Percentiles rank a stretch among this genome's conserved stretches.
These are phyloP conservation scores for Calonectria pseudoreteaudii DNA, from an alignment of 2,329 filamentous ascomycete species.

Conservation along the genomic window DNA sequence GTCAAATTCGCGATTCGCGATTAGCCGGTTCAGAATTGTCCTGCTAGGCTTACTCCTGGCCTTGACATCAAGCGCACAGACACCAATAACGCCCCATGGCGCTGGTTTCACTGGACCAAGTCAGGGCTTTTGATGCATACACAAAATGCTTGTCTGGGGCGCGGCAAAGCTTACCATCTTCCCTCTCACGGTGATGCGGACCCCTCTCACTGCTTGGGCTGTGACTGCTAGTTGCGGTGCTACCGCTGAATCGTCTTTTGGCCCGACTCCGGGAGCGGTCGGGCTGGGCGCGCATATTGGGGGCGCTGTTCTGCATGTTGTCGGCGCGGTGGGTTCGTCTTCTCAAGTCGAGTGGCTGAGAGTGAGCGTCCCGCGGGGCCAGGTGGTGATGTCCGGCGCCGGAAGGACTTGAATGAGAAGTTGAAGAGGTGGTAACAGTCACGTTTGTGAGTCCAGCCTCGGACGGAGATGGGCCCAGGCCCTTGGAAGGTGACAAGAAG, in stretches of 20 bases:
- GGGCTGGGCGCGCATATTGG: constrained; percentile 58
- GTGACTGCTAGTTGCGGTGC: constrained; percentile 83
- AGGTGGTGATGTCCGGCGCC: constrained; percentile 59
- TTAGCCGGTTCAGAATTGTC: constrained; percentile 93
- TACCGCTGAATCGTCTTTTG: constrained; percentile 83
- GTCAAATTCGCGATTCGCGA: constrained; percentile 92
- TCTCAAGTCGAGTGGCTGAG: constrained; percentile 58
- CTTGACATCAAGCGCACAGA: constrained; percentile 95
- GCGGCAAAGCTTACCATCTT: constrained; percentile 57
- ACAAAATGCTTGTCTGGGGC: neutral
- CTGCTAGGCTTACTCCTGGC: constrained; percentile 96
- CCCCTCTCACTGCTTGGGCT: constrained; percentile 80
- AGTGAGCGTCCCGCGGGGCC: constrained; percentile 55
- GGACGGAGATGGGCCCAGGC: constrained; percentile 55
- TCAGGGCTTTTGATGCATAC: constrained; percentile 41
- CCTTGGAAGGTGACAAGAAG: constrained; percentile 60
- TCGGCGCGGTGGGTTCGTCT: constrained; percentile 56
- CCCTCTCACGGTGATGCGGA: constrained; percentile 66
- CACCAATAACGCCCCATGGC: constrained; percentile 80
- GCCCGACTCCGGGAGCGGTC: constrained; percentile 74
- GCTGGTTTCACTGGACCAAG: constrained; percentile 62
- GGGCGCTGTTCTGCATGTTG: constrained; percentile 46
- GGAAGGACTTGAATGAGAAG: constrained; percentile 54
- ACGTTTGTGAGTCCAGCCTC: constrained; percentile 65
- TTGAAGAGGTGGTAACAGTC: constrained; percentile 66